A percentile compares a stretch with the other conserved stretches of the same genome.
Conservation (phyloP, 2,329 filamentous ascomycete species). For the Fusarium sarcochroum region DNA sequence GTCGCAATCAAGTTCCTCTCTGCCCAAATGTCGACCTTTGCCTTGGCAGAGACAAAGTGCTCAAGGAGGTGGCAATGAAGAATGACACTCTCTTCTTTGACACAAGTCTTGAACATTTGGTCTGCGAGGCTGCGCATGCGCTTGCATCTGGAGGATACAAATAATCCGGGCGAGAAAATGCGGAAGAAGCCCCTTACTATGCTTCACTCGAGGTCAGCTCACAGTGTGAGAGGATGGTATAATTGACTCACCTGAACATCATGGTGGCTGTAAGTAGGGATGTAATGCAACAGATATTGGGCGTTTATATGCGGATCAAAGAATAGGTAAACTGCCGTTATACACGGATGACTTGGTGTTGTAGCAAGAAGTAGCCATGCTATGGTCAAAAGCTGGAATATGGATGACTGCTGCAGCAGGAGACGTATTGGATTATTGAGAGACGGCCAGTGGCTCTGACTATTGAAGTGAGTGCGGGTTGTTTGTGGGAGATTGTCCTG, state of each 20-base stretch:
- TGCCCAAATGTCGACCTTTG: constrained; percentile 25
- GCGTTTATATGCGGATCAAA: not conserved
- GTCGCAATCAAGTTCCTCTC: not conserved
- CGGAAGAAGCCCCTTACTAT: constrained; percentile 6
- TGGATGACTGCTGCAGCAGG: not conserved
- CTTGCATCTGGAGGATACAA: not conserved
- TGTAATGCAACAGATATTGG: not conserved
- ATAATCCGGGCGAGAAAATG: not conserved
- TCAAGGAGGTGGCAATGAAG: constrained; percentile 33
- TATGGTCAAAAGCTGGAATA: not conserved
- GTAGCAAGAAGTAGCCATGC: not conserved
- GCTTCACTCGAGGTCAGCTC: not conserved
- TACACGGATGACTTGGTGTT: not conserved
- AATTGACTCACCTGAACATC: constrained; percentile 4
- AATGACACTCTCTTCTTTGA: constrained; percentile 15
- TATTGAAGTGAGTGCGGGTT: not conserved
- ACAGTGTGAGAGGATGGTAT: no score
- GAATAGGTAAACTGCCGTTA: not conserved
- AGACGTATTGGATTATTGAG: not conserved
- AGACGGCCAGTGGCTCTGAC: not conserved
- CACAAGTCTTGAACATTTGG: constrained; percentile 1
- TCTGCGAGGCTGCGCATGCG: constrained; percentile 1
- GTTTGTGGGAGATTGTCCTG: not conserved
- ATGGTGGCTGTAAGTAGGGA: not conserved
- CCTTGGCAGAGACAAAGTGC: constrained; percentile 21